Evolutionary conservation across 2,329 filamentous ascomycete genomes (phyloP).

Genomic region (Talaromyces islandicus): DNA sequence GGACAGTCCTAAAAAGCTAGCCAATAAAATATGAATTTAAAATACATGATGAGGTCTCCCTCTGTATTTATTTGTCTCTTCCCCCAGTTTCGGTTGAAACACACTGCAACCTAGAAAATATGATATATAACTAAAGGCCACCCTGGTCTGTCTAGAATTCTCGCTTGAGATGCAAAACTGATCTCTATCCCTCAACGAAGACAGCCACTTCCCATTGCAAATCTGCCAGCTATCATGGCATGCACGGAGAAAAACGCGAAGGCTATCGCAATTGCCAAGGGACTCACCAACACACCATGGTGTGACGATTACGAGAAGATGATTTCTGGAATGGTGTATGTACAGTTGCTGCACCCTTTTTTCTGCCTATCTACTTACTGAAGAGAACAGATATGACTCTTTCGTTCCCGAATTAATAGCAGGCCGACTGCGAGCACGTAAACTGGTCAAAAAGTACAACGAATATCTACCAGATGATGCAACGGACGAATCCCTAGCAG

Average conservation of each 20-base stretch:
- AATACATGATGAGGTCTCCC: background rate
- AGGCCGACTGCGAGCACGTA: constrained; percentile 3
- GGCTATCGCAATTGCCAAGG: constrained; percentile 1
- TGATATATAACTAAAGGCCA: background rate
- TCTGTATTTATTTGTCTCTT: background rate
- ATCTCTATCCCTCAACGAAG: background rate
- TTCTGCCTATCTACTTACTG: background rate
- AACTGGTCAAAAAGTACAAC: constrained; percentile 6
- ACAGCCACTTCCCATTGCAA: background rate
- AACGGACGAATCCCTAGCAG: constrained; percentile 1
- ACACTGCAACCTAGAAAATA: background rate
- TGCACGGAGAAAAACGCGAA: background rate
- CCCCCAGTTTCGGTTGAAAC: background rate
- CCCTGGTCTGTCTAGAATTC: background rate
- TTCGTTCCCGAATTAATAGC: constrained; percentile 4
- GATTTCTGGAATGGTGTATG: constrained; percentile 6
- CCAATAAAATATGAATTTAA: background rate
- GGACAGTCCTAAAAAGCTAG: background rate
- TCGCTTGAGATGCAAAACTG: background rate
- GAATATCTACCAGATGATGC: constrained; percentile 5
- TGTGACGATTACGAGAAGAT: constrained; percentile 8
- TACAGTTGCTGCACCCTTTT: background rate
- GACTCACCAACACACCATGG: background rate
- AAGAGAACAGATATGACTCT: constrained; percentile 1
- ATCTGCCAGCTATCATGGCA: background rate